phyloP scores from a whole-genome alignment of 73 alveolate species.

The Paramecium caudatum region DNA sequence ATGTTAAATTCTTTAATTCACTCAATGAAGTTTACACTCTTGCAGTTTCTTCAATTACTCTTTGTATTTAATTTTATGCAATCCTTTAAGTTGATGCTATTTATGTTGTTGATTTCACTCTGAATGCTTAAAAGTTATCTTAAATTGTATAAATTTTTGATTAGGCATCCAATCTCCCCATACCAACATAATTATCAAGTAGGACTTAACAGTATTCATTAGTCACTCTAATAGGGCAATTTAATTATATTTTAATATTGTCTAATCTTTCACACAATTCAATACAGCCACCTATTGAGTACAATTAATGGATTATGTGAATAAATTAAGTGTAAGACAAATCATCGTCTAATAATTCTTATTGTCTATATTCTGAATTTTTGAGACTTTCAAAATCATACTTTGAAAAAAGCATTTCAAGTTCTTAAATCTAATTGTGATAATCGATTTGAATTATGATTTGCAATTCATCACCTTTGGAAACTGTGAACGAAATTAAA shows the following conservation, averaged over 20 bases:
- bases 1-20: not conserved
- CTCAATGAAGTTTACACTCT: constrained; percentile 48
- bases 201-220: constrained; percentile 30
- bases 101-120: constrained; percentile 30
- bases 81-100: constrained; percentile 56
- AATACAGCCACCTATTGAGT: not conserved
- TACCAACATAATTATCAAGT: not conserved
- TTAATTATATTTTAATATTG: not conserved
- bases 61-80: not conserved
- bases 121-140: not conserved
- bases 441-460: constrained; percentile 8
- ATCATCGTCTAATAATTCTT: constrained; percentile 22
- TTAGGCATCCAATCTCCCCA: constrained; percentile 37
- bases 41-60: not conserved
- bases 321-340: not conserved
- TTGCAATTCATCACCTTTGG: not conserved
- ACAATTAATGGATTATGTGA: constrained; percentile 46
- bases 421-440: not conserved
- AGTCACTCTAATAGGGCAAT: not conserved
- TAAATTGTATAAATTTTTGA: not conserved
- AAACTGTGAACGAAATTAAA: not conserved
- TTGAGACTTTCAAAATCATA: constrained; percentile 4
- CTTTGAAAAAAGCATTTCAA: not conserved
- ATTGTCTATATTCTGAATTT: not conserved
- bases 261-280: constrained; percentile 33